These are phyloP conservation scores for Kuraishia floccosa DNA, from an alignment of 805 yeast genomes.

Conservation along the genomic window DNA sequence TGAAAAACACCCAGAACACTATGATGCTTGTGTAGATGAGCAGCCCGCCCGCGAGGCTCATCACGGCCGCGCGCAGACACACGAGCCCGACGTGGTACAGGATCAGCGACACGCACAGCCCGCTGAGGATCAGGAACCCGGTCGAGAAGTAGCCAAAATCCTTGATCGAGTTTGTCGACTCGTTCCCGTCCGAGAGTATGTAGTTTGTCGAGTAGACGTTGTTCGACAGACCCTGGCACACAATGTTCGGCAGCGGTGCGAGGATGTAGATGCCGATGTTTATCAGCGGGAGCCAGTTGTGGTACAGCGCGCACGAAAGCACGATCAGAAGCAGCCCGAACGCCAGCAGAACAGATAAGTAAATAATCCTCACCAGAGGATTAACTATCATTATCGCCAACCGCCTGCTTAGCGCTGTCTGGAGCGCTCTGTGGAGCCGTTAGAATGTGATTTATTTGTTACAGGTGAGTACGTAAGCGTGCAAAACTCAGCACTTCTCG, in stretches of 20 bases:
- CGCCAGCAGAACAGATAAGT: constrained; percentile 66
- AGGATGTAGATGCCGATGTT: constrained; percentile 18
- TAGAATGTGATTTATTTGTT: too few species aligned
- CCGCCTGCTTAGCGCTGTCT: too few species aligned
- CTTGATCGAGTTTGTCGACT: constrained; percentile 5
- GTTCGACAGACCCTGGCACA: constrained; percentile 13
- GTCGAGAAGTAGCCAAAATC: constrained; percentile 19
- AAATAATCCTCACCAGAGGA: constrained; percentile 68
- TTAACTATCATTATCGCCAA: constrained; percentile 21
- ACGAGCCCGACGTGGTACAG: constrained; percentile 18
- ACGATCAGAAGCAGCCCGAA: constrained; percentile 84
- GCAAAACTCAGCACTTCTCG: too few species aligned
- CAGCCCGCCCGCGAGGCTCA: constrained; percentile 79
- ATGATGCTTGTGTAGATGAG: constrained; percentile 76
- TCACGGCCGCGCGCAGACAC: constrained; percentile 20
- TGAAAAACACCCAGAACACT: constrained; percentile 70
- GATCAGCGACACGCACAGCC: constrained; percentile 18
- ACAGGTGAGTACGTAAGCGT: too few species aligned
- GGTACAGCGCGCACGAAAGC: constrained; percentile 74
- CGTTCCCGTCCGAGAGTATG: not conserved
- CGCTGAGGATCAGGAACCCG: constrained; percentile 20
- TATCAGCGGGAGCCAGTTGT: constrained; percentile 83
- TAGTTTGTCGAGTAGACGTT: not conserved
- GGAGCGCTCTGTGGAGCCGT: too few species aligned
- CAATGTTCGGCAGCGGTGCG: constrained; percentile 24